A percentile compares a stretch with the other conserved stretches of the same genome.
Conservation (phyloP, 129 eudicot genomes). For the Lactuca sativa region DNA sequence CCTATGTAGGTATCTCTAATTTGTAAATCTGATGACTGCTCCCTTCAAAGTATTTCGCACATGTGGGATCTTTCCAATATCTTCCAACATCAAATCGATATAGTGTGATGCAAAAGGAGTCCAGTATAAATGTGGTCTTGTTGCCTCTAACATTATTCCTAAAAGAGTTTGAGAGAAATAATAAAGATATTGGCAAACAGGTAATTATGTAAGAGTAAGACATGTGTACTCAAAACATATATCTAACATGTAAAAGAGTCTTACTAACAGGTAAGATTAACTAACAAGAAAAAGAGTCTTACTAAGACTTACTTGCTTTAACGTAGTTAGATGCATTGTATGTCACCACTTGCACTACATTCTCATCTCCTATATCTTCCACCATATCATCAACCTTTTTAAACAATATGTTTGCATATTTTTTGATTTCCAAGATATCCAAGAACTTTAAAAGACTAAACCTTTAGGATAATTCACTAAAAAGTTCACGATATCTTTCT, state of each 20-base stretch:
- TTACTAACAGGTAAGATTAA: neutral
- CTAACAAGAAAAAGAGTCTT: neutral
- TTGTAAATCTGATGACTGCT: conserved; percentile 5
- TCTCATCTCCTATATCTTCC: conserved; percentile 2
- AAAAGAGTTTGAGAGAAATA: neutral
- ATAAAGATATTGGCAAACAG: too few species aligned
- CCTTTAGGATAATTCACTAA: conserved; percentile 19
- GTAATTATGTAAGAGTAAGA: neutral
- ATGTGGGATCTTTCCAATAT: neutral
- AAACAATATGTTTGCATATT: conserved; percentile 18
- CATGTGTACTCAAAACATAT: neutral
- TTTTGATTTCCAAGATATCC: conserved; percentile 4
- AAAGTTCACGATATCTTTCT: conserved; percentile 1
- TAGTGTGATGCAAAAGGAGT: conserved; percentile 19
- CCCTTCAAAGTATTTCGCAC: neutral
- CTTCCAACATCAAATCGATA: conserved; percentile 21
- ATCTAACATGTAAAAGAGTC: too few species aligned
- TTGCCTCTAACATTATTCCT: neutral
- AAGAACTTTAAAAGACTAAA: neutral
- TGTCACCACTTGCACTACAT: conserved; percentile 24
- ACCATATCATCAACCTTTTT: conserved; percentile 5
- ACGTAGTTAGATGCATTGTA: conserved; percentile 23
- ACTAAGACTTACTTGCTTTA: neutral
- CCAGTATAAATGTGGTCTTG: neutral
- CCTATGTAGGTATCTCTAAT: conserved; percentile 4